Conservation (phyloP, 306 rosid species). For the Fagus crenata region DNA sequence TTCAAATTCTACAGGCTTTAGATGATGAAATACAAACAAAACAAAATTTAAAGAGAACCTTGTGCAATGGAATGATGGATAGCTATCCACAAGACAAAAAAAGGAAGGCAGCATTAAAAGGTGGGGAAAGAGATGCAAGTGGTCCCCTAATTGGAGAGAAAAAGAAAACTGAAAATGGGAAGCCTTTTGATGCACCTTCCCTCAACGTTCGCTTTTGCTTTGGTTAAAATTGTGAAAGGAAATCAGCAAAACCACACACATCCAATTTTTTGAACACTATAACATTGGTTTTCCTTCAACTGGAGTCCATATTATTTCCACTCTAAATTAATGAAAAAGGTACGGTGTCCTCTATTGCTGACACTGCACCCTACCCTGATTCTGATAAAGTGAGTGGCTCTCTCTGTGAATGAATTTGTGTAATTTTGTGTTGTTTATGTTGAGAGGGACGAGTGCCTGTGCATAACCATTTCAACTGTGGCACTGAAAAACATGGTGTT, state of each 20-base stretch:
- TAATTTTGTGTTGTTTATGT: slow-evolving; percentile 35
- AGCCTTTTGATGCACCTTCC: slow-evolving; percentile 15
- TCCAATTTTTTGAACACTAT: neutral
- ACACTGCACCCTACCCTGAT: slow-evolving; percentile 31
- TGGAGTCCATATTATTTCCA: neutral
- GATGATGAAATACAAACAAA: neutral
- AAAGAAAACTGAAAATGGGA: slow-evolving; percentile 19
- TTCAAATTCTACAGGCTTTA: neutral
- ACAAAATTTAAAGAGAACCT: neutral
- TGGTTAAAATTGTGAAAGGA: slow-evolving; percentile 36
- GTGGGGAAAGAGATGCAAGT: slow-evolving; percentile 41
- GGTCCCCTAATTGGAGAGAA: slow-evolving; percentile 32
- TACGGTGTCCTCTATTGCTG: slow-evolving; percentile 29
- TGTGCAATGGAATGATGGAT: neutral
- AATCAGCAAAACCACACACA: slow-evolving; percentile 22
- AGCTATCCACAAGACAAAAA: slow-evolving; percentile 32
- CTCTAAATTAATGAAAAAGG: slow-evolving; percentile 34
- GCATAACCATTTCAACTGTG: slow-evolving; percentile 61
- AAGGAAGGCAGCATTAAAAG: slow-evolving; percentile 43
- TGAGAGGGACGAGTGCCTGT: slow-evolving; percentile 76
- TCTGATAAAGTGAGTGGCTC: slow-evolving; percentile 27
- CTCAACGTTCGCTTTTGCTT: slow-evolving; percentile 22
- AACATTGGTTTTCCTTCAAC: slow-evolving; percentile 5
- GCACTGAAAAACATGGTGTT: slow-evolving; percentile 94
- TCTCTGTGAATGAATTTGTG: slow-evolving; percentile 20